Evolutionary conservation across 2,329 filamentous ascomycete species (phyloP), one percentile per base, ranked within the genome.

Genomic region (Ophiostoma sp.): DNA sequence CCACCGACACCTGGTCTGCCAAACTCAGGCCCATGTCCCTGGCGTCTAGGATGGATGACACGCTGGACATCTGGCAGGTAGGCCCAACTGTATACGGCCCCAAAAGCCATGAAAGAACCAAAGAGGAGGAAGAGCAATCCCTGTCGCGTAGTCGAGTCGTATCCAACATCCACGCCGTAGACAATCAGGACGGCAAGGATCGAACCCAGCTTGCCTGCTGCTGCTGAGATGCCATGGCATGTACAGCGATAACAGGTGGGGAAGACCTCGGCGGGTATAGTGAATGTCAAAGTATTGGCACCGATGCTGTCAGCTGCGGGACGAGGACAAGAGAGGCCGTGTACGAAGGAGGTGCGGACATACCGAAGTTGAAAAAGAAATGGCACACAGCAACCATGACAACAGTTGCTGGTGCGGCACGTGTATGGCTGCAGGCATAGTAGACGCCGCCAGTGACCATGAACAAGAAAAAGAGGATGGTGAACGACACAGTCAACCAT

Each of bases 221-320:
- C 85, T 0, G 86, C 85, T 0, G 85, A 85, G 66, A 88, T 85
- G 38, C 85, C 85, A 73, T 87, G 85, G 69, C 85, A 87, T 0
- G 85, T 86, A 66, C 82, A 86, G 55, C 87, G 82, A 72, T 87
- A 88, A 71, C 82, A 81, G 1, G 86, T 89, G 0, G 85, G 86
- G 74, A 89, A 89, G 58, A 87, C 83, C 74, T 89, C 86, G 58
- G 85, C 86, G 1, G 87, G 85, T 16, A 89, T 83, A 67, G 88
- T 84, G 73, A 89, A 88, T 0, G 85, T 88, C 11, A 87, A 81
- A 0, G 84, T 85, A 72, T 88, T 88, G 58, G 85, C 85, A 11
- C 85, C 82, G 72, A 5, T 1, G 6, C 60, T 12, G 41, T 66
- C 66, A 42, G 52, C 27, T 14, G 11, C n/a, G n/a, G 42, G 42